These are phyloP conservation scores for Psilocybe azurescens DNA, from an alignment of 768 basidiomycete species.

Conservation along the genomic window DNA sequence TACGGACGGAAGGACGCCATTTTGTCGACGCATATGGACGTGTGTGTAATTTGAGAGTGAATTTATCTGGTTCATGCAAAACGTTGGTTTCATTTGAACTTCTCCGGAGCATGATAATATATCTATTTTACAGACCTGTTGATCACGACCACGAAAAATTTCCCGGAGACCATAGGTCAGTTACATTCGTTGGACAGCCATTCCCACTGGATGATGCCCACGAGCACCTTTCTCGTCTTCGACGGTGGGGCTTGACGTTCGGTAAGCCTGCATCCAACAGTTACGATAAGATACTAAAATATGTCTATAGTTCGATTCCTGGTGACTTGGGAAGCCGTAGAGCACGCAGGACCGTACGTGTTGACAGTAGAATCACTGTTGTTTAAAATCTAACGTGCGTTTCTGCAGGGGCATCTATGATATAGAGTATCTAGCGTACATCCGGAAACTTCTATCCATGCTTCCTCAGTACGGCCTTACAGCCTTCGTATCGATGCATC, in stretches of 20 bases:
- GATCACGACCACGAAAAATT: conserved; percentile 74
- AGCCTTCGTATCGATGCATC: conserved; percentile 85
- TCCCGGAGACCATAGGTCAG: conserved; percentile 62
- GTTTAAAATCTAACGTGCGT: conserved; percentile 3
- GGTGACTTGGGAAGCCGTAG: conserved; percentile 96
- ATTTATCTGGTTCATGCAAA: conserved; percentile 84
- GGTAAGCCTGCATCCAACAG: conserved; percentile 49
- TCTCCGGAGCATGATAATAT: conserved; percentile 8
- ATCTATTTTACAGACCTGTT: conserved; percentile 52
- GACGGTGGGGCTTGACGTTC: conserved; percentile 89
- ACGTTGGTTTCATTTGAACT: conserved; percentile 51
- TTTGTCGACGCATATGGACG: conserved; percentile 84
- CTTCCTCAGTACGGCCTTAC: conserved; percentile 75
- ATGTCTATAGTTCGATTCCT: conserved; percentile 77
- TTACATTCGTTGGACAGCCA: conserved; percentile 90
- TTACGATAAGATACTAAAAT: not conserved
- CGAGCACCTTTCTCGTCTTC: conserved; percentile 78
- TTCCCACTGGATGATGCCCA: conserved; percentile 91
- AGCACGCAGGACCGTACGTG: conserved; percentile 90
- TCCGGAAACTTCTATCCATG: conserved; percentile 69
- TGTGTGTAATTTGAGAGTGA: conserved; percentile 81
- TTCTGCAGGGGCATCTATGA: conserved; percentile 80
- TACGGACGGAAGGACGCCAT: conserved; percentile 74
- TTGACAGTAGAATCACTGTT: not conserved
- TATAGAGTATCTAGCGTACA: conserved; percentile 78